A percentile compares a stretch with the other conserved stretches of the same genome.
Evolutionary conservation across 139 green algal genomes (phyloP).

Genomic region (Tetraselmis striata): DNA sequence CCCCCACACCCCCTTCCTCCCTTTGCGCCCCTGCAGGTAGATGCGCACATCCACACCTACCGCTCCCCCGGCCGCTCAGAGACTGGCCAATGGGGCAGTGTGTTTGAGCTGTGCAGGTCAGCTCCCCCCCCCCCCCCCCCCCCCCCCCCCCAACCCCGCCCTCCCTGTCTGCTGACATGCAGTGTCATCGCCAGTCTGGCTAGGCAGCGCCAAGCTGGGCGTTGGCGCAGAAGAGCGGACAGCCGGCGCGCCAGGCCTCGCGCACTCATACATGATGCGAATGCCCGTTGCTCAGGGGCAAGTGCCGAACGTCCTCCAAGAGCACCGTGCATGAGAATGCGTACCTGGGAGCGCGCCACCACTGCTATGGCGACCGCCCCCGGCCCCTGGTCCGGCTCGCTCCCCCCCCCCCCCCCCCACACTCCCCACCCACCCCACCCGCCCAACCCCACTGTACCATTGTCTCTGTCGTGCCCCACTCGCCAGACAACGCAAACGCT

Average conservation of each 20-base stretch:
- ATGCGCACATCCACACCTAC: neutral
- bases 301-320: conserved; percentile 58
- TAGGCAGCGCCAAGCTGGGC: too few species aligned
- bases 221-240: too few species aligned
- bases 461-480: too few species aligned
- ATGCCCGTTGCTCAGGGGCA: conserved; percentile 1
- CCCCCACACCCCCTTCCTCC: neutral
- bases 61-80: conserved; percentile 8
- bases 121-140: too few species aligned
- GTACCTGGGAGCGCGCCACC: conserved; percentile 54
- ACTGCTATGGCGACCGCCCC: conserved; percentile 65
- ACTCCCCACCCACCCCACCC: too few species aligned
- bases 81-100: conserved; percentile 45
- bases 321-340: conserved; percentile 77
- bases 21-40: neutral
- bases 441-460: too few species aligned
- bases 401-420: neutral
- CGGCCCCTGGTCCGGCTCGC: conserved; percentile 5
- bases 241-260: neutral
- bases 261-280: neutral
- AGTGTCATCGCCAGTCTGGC: too few species aligned
- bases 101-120: conserved; percentile 61
- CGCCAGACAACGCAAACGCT: neutral
- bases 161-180: neutral
- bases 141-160: too few species aligned